Conservation (phyloP, 148 eudicot species). For the Beta vulgaris region DNA sequence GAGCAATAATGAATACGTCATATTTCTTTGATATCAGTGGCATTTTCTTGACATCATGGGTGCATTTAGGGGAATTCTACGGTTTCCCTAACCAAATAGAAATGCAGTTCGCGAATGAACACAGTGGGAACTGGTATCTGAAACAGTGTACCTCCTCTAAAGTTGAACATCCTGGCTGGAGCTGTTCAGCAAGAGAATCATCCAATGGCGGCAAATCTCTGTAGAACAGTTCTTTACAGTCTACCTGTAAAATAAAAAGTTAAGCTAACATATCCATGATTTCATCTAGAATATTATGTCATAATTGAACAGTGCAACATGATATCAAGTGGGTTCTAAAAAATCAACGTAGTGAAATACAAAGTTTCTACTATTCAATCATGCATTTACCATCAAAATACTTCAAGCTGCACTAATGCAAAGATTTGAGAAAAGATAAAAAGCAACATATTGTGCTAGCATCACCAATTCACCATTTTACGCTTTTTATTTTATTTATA, state of each 20-base stretch:
- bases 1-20: too few relatives aligned
- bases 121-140: slow-evolving; percentile 15
- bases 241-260: slow-evolving; percentile 50
- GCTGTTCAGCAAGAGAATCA: slow-evolving; percentile 80
- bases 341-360: neutral
- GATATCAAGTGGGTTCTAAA: neutral
- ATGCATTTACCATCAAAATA: neutral
- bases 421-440: neutral
- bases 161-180: slow-evolving; percentile 73
- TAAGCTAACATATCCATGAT: neutral
- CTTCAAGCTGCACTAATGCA: neutral
- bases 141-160: slow-evolving; percentile 58
- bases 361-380: neutral
- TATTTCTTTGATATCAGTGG: too few relatives aligned
- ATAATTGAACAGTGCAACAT: slow-evolving; percentile 6
- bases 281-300: neutral
- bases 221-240: slow-evolving; percentile 86
- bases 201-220: slow-evolving; percentile 81
- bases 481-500: too few relatives aligned
- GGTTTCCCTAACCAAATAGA: too few relatives aligned
- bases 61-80: too few relatives aligned
- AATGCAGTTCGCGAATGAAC: too few relatives aligned
- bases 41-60: too few relatives aligned
- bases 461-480: too few relatives aligned
- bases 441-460: neutral